phyloP scores from a whole-genome alignment of 1,139 yeast species.

The Candida sp. region DNA sequence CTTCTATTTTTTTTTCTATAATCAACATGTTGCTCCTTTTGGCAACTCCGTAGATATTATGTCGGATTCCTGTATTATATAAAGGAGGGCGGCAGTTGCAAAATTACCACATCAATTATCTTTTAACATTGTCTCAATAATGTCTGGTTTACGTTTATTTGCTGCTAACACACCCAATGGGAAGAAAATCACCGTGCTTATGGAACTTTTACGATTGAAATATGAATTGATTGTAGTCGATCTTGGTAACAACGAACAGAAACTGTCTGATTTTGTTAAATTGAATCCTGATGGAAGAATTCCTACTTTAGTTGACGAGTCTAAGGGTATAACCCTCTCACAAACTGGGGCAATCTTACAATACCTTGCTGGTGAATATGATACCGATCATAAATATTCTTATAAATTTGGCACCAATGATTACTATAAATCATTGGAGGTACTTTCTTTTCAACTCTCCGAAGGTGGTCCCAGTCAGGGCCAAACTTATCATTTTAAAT shows the following conservation, averaged over 20 bases:
- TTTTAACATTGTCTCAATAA: not conserved
- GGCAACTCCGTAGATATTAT: not conserved
- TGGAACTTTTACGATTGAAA: conserved; percentile 9
- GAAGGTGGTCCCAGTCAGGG: conserved; percentile 1
- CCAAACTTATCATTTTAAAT: not conserved
- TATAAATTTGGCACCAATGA: conserved; percentile 1
- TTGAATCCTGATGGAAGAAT: conserved; percentile 7
- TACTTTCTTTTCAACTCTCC: conserved; percentile 3
- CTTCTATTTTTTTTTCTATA: no score
- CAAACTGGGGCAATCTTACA: conserved; percentile 5
- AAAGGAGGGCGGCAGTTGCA: no score
- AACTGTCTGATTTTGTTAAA: conserved; percentile 3
- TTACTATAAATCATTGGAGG: conserved; percentile 3
- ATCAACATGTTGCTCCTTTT: no score
- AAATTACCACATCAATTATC: no score
- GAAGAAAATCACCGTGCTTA: conserved; percentile 8
- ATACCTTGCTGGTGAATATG: conserved; percentile 5
- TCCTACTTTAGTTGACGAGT: conserved; percentile 4
- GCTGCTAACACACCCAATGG: conserved; percentile 13
- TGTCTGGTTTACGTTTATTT: not conserved
- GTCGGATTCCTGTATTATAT: no score
- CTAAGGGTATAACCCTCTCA: conserved; percentile 1
- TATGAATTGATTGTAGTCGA: conserved; percentile 7
- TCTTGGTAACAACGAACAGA: conserved; percentile 8
- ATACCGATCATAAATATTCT: conserved; percentile 2